Evolutionary conservation across 2,329 filamentous ascomycete genomes (phyloP).

Genomic region (Coleophoma crateriformis): DNA sequence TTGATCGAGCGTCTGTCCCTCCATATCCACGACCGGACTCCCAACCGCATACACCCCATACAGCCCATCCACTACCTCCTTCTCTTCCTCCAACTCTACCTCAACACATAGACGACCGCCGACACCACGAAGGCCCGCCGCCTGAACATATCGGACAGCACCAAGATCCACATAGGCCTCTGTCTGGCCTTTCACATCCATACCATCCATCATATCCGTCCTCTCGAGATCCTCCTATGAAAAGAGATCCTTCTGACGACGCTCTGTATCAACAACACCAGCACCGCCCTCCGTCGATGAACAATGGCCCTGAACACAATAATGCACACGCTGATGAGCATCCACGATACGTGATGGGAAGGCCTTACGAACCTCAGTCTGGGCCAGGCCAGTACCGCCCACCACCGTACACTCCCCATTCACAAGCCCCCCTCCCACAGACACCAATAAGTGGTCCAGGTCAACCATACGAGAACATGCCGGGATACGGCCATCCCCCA

Average conservation of each 20-base stretch:
- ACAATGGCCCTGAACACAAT: conserved; percentile 19
- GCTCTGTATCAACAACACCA: conserved; percentile 31
- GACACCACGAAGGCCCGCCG: conserved; percentile 44
- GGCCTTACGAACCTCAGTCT: conserved; percentile 13
- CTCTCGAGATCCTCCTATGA: conserved; percentile 36
- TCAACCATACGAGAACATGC: neutral
- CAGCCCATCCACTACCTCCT: conserved; percentile 32
- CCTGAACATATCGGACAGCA: conserved; percentile 7
- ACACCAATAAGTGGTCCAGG: conserved; percentile 10
- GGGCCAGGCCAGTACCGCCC: conserved; percentile 4
- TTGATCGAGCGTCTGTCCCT: conserved; percentile 14
- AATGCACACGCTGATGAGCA: conserved; percentile 19
- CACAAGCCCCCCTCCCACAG: conserved; percentile 20
- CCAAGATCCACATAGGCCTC: conserved; percentile 22
- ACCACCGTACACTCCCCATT: neutral
- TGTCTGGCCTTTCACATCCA: conserved; percentile 20
- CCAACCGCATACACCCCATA: conserved; percentile 31
- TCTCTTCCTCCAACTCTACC: conserved; percentile 18
- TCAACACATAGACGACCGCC: conserved; percentile 41
- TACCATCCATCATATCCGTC: conserved; percentile 24
- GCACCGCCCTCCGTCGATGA: conserved; percentile 27
- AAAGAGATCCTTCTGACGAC: conserved; percentile 40
- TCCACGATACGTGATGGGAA: conserved; percentile 12
- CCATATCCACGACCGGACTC: conserved; percentile 25
- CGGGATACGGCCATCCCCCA: conserved; percentile 8